Percentiles rank a stretch among this genome's conserved stretches.
phyloP scores from a whole-genome alignment of 495 filamentous ascomycete genomes.

The Mytilinidion resinicola region DNA sequence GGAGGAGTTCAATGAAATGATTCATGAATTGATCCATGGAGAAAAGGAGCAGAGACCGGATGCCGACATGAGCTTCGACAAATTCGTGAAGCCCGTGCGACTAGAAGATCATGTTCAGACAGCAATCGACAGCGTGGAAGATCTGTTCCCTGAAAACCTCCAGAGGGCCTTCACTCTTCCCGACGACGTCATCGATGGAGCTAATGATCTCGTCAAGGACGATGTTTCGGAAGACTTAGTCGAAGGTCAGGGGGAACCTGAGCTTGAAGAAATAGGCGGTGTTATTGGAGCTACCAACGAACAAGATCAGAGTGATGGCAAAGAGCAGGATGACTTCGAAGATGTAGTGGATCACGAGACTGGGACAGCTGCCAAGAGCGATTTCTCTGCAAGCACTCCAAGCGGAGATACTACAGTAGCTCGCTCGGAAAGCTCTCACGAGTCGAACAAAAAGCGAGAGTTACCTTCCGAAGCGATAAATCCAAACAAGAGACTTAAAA shows the following conservation, averaged over 20 bases:
- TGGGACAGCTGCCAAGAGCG: too few species aligned
- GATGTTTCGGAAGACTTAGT: not conserved
- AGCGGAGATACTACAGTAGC: too few species aligned
- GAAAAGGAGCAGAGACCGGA: conserved; percentile 52
- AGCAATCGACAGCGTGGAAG: conserved; percentile 72
- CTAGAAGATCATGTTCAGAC: conserved; percentile 62
- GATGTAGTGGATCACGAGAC: conserved; percentile 3
- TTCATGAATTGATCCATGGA: conserved; percentile 52
- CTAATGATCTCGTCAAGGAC: conserved; percentile 2
- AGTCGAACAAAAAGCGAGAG: not conserved
- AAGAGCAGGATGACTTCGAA: not conserved
- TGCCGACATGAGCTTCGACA: conserved; percentile 51
- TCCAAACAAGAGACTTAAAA: not conserved
- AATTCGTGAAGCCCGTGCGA: conserved; percentile 49
- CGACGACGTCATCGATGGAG: not conserved
- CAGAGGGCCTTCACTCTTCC: not conserved
- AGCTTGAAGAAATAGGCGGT: too few species aligned
- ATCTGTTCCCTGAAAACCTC: conserved; percentile 69
- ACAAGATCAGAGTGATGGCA: not conserved
- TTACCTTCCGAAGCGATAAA: not conserved
- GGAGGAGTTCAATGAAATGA: conserved; percentile 65
- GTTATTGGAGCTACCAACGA: too few species aligned
- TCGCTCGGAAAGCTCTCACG: too few species aligned
- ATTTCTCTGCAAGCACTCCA: too few species aligned
- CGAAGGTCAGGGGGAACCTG: conserved; percentile 1